These are phyloP conservation scores for Phallus indusiatus DNA, from an alignment of 768 basidiomycete genomes.

Conservation along the genomic window DNA sequence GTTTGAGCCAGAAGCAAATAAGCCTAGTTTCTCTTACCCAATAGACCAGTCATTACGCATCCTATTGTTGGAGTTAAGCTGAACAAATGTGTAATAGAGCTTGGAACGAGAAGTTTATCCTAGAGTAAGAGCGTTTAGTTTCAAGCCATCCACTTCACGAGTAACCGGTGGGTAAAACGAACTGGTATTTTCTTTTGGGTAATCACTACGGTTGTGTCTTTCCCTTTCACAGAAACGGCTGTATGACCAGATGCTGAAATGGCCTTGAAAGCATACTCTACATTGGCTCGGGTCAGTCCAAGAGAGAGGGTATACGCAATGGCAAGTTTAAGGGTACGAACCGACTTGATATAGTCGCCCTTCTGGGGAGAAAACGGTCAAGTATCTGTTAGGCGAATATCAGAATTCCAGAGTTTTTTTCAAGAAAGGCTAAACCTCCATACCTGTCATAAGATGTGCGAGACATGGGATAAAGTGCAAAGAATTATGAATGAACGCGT, in stretches of 20 bases:
- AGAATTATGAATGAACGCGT: not conserved
- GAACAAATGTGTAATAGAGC: conserved; percentile 90
- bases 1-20: not conserved
- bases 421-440: not conserved
- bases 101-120: conserved; percentile 96
- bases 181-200: conserved; percentile 99
- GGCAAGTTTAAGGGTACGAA: conserved; percentile 28
- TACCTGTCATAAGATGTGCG: conserved; percentile 91
- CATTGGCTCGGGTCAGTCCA: not conserved
- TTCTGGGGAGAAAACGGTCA: conserved; percentile 96
- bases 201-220: conserved; percentile 91
- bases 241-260: conserved; percentile 97
- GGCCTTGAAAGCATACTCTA: conserved; percentile 99
- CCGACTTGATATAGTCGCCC: conserved; percentile 98
- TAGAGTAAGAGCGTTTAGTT: conserved; percentile 23
- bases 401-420: not conserved
- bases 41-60: conserved; percentile 95
- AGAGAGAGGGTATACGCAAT: conserved; percentile 7
- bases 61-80: conserved; percentile 95
- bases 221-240: conserved; percentile 83
- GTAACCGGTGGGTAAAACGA: conserved; percentile 24
- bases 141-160: not conserved
- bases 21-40: conserved; percentile 73
- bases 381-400: conserved; percentile 45
- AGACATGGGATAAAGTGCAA: conserved; percentile 50